Conservation (phyloP, 139 green algal genomes). For the Gonium pectorale region DNA sequence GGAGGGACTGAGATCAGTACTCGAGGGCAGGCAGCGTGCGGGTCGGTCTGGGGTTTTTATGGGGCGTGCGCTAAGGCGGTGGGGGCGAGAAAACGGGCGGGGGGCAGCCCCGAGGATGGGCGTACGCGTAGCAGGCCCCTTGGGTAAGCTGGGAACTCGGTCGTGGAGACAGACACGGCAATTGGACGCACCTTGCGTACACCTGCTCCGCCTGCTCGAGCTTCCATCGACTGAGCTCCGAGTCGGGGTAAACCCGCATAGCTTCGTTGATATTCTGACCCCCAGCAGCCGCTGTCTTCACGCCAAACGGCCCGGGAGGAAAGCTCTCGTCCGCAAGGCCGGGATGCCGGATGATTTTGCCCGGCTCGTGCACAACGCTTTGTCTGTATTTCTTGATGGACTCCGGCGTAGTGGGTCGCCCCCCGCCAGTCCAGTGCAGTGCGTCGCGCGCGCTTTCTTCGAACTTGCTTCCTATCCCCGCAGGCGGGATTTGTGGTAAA, state of each 20-base stretch:
- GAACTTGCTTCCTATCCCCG: slow-evolving; percentile 37
- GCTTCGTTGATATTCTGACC: slow-evolving; percentile 62
- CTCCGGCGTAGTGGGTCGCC: slow-evolving; percentile 63
- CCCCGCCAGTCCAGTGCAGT: slow-evolving; percentile 50
- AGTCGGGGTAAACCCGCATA: slow-evolving; percentile 65
- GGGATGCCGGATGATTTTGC: slow-evolving; percentile 69
- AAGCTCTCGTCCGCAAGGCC: slow-evolving; percentile 64
- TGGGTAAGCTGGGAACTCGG: too few species aligned
- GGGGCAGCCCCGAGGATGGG: background rate
- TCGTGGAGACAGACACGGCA: too few species aligned
- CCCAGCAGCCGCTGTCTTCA: slow-evolving; percentile 40
- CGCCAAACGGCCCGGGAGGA: slow-evolving; percentile 63
- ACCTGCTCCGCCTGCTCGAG: slow-evolving; percentile 71
- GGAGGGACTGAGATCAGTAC: too few species aligned
- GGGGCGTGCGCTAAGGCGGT: too few species aligned
- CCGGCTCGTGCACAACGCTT: slow-evolving; percentile 73
- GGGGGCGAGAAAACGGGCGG: background rate
- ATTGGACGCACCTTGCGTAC: slow-evolving; percentile 68
- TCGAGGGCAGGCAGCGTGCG: too few species aligned
- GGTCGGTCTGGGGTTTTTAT: too few species aligned
- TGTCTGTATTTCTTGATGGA: slow-evolving; percentile 74
- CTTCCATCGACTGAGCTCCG: slow-evolving; percentile 70
- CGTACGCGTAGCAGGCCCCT: too few species aligned
- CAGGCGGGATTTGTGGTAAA: slow-evolving; percentile 46
- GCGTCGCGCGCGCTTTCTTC: slow-evolving; percentile 60